phyloP scores from a whole-genome alignment of 805 yeast genomes.

The Priceomyces castillae region DNA sequence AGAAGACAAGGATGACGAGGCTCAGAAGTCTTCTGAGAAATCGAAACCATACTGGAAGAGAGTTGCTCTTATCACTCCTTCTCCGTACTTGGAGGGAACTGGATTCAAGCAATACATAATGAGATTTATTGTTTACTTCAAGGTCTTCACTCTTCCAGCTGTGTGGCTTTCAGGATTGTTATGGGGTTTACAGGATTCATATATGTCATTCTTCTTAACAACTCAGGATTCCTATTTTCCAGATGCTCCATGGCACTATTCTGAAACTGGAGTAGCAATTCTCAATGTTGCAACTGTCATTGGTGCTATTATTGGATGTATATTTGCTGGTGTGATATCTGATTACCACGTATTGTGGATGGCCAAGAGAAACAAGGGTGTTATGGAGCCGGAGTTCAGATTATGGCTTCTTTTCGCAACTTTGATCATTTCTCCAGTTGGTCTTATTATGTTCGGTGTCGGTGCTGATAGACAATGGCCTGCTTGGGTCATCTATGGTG shows the following conservation, averaged over 20 bases:
- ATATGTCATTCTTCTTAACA: constrained; percentile 70
- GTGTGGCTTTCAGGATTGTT: constrained; percentile 64
- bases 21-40: constrained; percentile 7
- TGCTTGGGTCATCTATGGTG: constrained; percentile 56
- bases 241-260: constrained; percentile 64
- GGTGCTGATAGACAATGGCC: constrained; percentile 57
- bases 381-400: constrained; percentile 65
- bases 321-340: constrained; percentile 59
- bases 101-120: constrained; percentile 65
- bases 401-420: constrained; percentile 56
- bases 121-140: constrained; percentile 48
- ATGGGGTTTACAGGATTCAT: constrained; percentile 81
- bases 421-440: constrained; percentile 57
- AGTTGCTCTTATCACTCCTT: constrained; percentile 50
- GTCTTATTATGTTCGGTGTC: constrained; percentile 62
- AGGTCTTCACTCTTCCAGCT: constrained; percentile 63
- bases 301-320: constrained; percentile 66
- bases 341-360: constrained; percentile 60
- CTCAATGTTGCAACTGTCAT: constrained; percentile 72
- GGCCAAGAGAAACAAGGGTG: constrained; percentile 59
- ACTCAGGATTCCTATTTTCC: constrained; percentile 68
- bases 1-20: constrained; percentile 5
- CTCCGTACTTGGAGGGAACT: constrained; percentile 57
- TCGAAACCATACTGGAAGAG: constrained; percentile 43
- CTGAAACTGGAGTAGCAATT: constrained; percentile 64